Percentiles rank a stretch among this genome's conserved stretches.
phyloP scores from a whole-genome alignment of 148 eudicot species.

The Vaccinium myrtillus region DNA sequence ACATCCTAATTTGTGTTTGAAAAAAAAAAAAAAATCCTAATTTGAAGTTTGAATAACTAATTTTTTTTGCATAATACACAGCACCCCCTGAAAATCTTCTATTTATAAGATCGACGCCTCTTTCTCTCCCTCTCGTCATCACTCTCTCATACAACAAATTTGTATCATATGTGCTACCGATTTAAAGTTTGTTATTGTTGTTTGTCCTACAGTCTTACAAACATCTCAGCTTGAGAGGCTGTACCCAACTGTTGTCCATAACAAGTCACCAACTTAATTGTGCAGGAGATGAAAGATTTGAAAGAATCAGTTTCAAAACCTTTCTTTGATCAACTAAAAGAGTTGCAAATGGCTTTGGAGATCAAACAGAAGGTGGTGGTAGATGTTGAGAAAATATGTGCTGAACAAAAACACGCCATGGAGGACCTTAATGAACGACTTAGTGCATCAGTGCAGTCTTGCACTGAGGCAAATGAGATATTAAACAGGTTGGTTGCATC shows the following conservation, averaged over 20 bases:
- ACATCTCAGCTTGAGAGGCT: conserved; percentile 8
- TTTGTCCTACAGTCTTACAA: neutral
- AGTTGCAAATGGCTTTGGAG: conserved; percentile 54
- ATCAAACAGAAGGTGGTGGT: conserved; percentile 58
- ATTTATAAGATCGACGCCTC: too few species aligned
- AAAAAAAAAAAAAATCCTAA: too few species aligned
- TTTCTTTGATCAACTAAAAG: conserved; percentile 56
- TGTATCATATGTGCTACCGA: neutral
- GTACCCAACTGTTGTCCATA: neutral
- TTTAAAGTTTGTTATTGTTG: neutral
- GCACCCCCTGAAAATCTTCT: too few species aligned
- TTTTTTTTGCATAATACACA: too few species aligned
- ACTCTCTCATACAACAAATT: neutral
- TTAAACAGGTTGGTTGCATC: conserved; percentile 49
- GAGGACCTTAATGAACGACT: conserved; percentile 81
- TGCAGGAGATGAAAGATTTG: conserved; percentile 73
- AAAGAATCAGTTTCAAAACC: conserved; percentile 66
- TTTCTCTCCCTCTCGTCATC: neutral
- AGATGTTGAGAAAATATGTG: conserved; percentile 49
- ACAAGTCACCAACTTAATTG: conserved; percentile 8
- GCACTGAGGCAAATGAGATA: conserved; percentile 82
- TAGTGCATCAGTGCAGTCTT: conserved; percentile 72
- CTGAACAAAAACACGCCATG: conserved; percentile 75
- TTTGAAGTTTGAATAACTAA: too few species aligned
- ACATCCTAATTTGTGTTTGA: too few species aligned